A percentile compares a stretch with the other conserved stretches of the same genome.
Conservation (phyloP, 805 yeast species). For the Lipomyces lipofer region DNA sequence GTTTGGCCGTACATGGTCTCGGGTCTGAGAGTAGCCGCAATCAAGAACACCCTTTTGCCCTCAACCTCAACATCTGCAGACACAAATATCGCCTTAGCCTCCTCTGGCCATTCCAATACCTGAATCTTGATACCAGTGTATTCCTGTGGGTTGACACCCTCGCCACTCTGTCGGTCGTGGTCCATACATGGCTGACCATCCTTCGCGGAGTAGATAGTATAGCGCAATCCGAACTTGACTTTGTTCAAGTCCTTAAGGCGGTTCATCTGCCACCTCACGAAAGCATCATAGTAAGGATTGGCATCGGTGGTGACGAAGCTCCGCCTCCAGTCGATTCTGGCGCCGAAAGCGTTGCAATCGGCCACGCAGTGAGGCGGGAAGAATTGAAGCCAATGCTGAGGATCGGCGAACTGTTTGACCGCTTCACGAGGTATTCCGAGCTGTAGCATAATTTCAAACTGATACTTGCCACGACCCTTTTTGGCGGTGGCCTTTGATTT, state of each 20-base stretch:
- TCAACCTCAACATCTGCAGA: constrained; percentile 45
- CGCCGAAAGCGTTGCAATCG: constrained; percentile 81
- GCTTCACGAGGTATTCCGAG: constrained; percentile 84
- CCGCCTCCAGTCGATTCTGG: constrained; percentile 98
- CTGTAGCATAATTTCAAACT: constrained; percentile 94
- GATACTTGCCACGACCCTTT: constrained; percentile 90
- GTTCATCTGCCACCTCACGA: constrained; percentile 95
- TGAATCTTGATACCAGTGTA: constrained; percentile 89
- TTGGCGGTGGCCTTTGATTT: constrained; percentile 94
- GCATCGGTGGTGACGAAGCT: constrained; percentile 92
- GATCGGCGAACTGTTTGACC: constrained; percentile 83
- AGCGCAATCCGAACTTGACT: constrained; percentile 97
- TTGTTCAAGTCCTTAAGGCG: constrained; percentile 80
- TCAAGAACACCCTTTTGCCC: constrained; percentile 70
- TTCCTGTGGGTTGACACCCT: constrained; percentile 96
- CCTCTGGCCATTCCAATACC: constrained; percentile 58
- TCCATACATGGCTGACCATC: constrained; percentile 99
- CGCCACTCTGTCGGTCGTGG: constrained; percentile 96
- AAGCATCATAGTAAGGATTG: constrained; percentile 92
- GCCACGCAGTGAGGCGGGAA: constrained; percentile 88
- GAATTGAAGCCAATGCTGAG: constrained; percentile 83
- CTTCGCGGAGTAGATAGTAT: constrained; percentile 94
- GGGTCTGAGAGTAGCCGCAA: constrained; percentile 97
- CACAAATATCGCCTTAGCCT: constrained; percentile 50
- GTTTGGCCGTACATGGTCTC: constrained; percentile 99